Evolutionary conservation across 2,329 filamentous ascomycete genomes (phyloP).

Genomic region (Fusarium sp.): DNA sequence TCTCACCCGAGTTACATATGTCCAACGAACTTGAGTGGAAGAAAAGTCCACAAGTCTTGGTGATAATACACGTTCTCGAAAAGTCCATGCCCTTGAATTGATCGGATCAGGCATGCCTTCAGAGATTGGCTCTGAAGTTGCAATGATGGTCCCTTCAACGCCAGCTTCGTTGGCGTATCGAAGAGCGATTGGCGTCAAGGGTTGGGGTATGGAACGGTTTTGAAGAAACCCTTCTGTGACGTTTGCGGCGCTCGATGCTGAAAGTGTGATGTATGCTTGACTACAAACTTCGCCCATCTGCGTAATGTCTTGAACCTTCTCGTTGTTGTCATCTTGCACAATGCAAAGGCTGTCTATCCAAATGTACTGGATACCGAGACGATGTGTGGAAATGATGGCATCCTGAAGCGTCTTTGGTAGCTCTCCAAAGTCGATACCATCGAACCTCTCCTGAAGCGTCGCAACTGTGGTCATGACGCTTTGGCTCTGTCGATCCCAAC

Average conservation of each 20-base stretch:
- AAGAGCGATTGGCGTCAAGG: not conserved
- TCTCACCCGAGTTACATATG: not conserved
- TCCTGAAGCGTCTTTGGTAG: conserved; percentile 4
- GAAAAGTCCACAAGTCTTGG: not conserved
- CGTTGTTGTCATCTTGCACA: not conserved
- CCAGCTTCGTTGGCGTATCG: not conserved
- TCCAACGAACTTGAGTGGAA: not conserved
- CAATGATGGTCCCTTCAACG: not conserved
- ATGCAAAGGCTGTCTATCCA: conserved; percentile 20
- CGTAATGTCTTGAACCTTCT: not conserved
- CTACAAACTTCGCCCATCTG: not conserved
- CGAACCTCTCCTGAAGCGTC: not conserved
- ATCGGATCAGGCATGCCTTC: not conserved
- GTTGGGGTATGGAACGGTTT: not conserved
- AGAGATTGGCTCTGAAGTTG: not conserved
- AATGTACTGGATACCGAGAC: not conserved
- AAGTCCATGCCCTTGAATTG: conserved; percentile 1
- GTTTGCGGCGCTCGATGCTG: not conserved
- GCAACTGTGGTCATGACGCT: conserved; percentile 7
- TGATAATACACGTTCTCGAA: not conserved
- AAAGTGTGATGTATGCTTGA: not conserved
- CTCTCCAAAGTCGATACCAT: not conserved
- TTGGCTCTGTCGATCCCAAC: conserved; percentile 13
- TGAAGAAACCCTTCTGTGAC: not conserved
- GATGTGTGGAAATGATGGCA: not conserved